A percentile compares a stretch with the other conserved stretches of the same genome.
Conservation (phyloP, 768 basidiomycete genomes). For the Amanita polypyramis region DNA sequence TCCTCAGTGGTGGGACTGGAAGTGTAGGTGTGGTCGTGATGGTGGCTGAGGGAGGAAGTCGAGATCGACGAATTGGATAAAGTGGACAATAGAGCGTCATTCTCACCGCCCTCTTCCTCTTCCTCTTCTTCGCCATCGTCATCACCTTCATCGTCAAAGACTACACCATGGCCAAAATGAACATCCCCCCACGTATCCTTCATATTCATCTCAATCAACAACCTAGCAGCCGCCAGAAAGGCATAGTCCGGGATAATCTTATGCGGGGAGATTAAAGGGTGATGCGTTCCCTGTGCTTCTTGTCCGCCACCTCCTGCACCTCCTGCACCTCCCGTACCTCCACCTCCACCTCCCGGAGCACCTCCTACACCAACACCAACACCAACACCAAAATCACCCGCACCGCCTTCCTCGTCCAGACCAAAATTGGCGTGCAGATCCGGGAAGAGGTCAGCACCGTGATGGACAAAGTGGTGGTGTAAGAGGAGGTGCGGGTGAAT, state of each 20-base stretch:
- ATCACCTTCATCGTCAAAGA: background rate
- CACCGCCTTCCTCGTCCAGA: too few species aligned
- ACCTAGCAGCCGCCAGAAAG: slow-evolving; percentile 39
- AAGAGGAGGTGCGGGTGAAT: background rate
- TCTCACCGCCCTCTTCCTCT: background rate
- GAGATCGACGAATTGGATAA: background rate
- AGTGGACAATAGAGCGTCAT: too few species aligned
- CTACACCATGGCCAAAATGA: background rate
- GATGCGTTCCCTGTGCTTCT: too few species aligned
- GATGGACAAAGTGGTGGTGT: slow-evolving; percentile 1
- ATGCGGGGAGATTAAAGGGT: slow-evolving; percentile 11
- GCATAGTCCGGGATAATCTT: slow-evolving; percentile 33
- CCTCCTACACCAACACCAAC: too few species aligned
- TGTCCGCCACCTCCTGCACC: too few species aligned
- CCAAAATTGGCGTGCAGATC: too few species aligned
- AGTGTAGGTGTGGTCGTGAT: background rate
- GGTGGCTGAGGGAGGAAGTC: background rate
- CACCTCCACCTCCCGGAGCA: too few species aligned
- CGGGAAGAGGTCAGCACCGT: background rate
- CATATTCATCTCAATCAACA: slow-evolving; percentile 42
- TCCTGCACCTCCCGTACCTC: too few species aligned
- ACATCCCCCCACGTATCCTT: slow-evolving; percentile 21
- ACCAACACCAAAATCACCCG: too few species aligned
- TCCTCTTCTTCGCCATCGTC: background rate
- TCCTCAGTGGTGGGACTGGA: background rate